A percentile compares a stretch with the other conserved stretches of the same genome.
Conservation (phyloP, 2,329 filamentous ascomycete genomes). For the Lachnellula suecica region DNA sequence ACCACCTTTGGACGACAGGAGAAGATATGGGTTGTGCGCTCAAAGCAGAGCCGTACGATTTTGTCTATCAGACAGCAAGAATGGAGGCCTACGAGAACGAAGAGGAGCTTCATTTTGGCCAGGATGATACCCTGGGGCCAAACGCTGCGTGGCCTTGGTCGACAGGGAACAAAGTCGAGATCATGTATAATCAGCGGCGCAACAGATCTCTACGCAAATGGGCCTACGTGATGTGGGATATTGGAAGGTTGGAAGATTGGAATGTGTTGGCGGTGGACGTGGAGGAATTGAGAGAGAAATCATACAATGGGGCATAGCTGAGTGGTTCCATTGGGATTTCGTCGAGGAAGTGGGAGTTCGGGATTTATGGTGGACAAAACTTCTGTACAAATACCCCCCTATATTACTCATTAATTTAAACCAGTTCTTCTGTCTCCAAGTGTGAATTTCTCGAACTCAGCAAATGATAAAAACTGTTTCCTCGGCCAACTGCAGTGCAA, state of each 20-base stretch:
- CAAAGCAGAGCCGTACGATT: conserved; percentile 6
- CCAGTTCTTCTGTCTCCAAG: no score
- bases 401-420: no score
- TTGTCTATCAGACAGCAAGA: neutral
- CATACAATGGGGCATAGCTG: no score
- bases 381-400: no score
- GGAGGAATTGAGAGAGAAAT: no score
- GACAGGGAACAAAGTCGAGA: neutral
- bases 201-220: conserved; percentile 8
- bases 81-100: neutral
- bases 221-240: conserved; percentile 15
- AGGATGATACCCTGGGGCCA: conserved; percentile 4
- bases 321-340: no score
- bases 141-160: conserved; percentile 14
- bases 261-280: no score
- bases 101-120: conserved; percentile 2
- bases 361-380: no score
- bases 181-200: neutral
- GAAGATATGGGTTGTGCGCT: neutral
- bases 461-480: no score
- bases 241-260: neutral
- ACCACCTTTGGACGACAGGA: neutral
- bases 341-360: no score
- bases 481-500: no score
- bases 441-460: no score